Evolutionary conservation across 768 basidiomycete species (phyloP).

Genomic region (Cubamyces sp.): DNA sequence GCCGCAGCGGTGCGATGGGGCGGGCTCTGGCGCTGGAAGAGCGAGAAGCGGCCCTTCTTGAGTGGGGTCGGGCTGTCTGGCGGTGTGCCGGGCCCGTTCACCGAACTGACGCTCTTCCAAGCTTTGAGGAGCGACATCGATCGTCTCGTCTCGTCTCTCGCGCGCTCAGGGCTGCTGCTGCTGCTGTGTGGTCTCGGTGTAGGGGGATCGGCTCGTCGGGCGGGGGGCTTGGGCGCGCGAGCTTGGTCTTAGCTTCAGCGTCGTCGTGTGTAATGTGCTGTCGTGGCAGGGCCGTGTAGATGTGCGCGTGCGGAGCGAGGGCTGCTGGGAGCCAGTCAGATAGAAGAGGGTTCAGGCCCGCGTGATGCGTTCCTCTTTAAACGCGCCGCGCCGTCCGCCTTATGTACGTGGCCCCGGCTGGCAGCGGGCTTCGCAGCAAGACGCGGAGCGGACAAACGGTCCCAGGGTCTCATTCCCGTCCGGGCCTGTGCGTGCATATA

Average conservation of each 20-base stretch:
- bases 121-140: conserved; percentile 18
- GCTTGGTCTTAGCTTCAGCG: background rate
- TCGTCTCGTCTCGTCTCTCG: background rate
- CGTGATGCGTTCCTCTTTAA: conserved; percentile 5
- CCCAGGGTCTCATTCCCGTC: background rate
- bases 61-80: background rate
- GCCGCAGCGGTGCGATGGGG: background rate
- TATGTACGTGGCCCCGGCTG: conserved; percentile 3
- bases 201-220: background rate
- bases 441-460: too few species aligned
- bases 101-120: conserved; percentile 13
- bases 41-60: conserved; percentile 10
- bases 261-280: background rate
- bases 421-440: conserved; percentile 5
- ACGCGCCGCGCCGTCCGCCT: conserved; percentile 5
- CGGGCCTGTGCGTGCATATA: too few species aligned
- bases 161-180: background rate
- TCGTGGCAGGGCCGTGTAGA: background rate
- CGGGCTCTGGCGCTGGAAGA: conserved; percentile 2
- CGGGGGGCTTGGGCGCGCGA: background rate
- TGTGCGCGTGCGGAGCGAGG: background rate
- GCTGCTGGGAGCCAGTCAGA: background rate
- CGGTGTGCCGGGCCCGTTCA: conserved; percentile 5
- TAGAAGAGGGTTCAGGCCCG: background rate
- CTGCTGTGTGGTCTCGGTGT: background rate